Evolutionary conservation across 257 asterid genomes (phyloP).

Genomic region (Capsicum pubescens): DNA sequence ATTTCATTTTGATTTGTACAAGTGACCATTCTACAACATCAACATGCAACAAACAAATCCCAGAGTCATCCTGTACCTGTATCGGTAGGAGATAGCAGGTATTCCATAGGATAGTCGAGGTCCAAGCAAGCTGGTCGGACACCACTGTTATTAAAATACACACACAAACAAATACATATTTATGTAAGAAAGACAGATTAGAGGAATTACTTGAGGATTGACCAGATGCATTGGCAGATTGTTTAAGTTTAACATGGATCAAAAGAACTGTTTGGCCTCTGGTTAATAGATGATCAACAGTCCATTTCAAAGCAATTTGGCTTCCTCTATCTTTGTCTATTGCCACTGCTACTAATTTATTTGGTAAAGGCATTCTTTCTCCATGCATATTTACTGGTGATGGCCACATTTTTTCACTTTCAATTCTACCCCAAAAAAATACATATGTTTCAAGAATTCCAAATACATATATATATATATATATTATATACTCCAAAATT

Average conservation of each 20-base stretch:
- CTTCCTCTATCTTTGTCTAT: constrained; percentile 40
- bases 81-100: constrained; percentile 13
- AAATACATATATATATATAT: no score
- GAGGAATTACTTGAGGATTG: constrained; percentile 54
- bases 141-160: constrained; percentile 18
- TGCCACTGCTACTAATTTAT: constrained; percentile 34
- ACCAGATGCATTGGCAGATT: constrained; percentile 37
- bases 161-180: neutral
- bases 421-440: neutral
- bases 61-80: constrained; percentile 3
- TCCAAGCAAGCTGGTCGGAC: constrained; percentile 12
- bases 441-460: neutral
- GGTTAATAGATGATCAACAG: constrained; percentile 69
- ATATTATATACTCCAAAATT: neutral
- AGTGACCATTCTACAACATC: neutral
- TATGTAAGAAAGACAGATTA: constrained; percentile 13
- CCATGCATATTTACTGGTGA: neutral
- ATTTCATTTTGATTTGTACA: neutral
- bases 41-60: constrained; percentile 12
- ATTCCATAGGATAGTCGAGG: constrained; percentile 22
- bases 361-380: constrained; percentile 14
- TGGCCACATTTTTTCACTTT: constrained; percentile 4
- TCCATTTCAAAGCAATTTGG: constrained; percentile 53
- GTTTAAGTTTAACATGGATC: constrained; percentile 69
- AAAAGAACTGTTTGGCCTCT: constrained; percentile 75